Evolutionary conservation across 345 rosid species (phyloP).

Genomic region (Syzygium grande): DNA sequence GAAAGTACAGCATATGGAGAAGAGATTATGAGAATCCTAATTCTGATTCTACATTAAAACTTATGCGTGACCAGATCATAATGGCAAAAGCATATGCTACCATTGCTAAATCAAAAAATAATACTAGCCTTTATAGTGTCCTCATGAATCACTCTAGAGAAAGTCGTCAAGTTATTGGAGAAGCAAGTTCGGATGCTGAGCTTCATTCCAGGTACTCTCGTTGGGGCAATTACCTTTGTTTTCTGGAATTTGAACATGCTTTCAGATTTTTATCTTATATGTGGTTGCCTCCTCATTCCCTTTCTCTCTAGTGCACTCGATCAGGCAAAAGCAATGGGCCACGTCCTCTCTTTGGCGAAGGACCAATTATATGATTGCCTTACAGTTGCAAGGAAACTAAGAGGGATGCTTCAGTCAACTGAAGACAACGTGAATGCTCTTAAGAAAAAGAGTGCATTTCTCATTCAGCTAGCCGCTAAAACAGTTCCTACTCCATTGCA

Average conservation of each 20-base stretch:
- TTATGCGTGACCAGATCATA: slow-evolving; percentile 94
- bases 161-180: slow-evolving; percentile 60
- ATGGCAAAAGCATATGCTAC: slow-evolving; percentile 95
- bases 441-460: slow-evolving; percentile 79
- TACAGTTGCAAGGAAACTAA: slow-evolving; percentile 60
- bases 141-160: slow-evolving; percentile 52
- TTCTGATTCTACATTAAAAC: slow-evolving; percentile 77
- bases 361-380: slow-evolving; percentile 73
- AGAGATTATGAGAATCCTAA: slow-evolving; percentile 78
- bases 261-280: background rate
- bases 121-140: slow-evolving; percentile 42
- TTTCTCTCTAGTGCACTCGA: slow-evolving; percentile 60
- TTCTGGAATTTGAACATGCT: background rate
- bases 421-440: slow-evolving; percentile 51
- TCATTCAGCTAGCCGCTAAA: slow-evolving; percentile 96
- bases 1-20: slow-evolving; percentile 91
- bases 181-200: slow-evolving; percentile 74
- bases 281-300: background rate
- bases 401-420: slow-evolving; percentile 80
- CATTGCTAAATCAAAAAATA: slow-evolving; percentile 68
- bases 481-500: slow-evolving; percentile 84
- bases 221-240: background rate
- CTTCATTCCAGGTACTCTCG: slow-evolving; percentile 64
- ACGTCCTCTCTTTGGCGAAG: slow-evolving; percentile 73
- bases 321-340: slow-evolving; percentile 88